A percentile compares a stretch with the other conserved stretches of the same genome.
These are phyloP conservation scores for Hirsutella rhossiliensis DNA, from an alignment of 2,329 filamentous ascomycete species.

Conservation along the genomic window DNA sequence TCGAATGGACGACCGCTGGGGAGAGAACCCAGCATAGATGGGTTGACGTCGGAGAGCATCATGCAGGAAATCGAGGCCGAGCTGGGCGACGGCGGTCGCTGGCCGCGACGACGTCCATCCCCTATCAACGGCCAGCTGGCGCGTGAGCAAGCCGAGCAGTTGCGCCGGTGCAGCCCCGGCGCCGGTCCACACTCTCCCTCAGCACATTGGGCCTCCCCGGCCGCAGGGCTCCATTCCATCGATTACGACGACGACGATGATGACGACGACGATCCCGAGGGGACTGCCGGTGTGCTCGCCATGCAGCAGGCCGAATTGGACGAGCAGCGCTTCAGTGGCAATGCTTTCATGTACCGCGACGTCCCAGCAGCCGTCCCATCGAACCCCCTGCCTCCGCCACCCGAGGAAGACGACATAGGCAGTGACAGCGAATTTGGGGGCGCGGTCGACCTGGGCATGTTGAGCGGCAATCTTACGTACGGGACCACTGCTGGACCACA, in stretches of 20 bases:
- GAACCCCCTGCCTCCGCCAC: conserved; percentile 30
- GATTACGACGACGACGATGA: conserved; percentile 23
- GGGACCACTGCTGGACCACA: conserved; percentile 33
- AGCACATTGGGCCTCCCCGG: too few species aligned
- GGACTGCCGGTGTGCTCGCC: conserved; percentile 69
- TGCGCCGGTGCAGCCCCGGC: conserved; percentile 16
- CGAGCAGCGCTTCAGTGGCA: conserved; percentile 36
- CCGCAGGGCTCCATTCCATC: conserved; percentile 36
- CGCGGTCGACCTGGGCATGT: conserved; percentile 57
- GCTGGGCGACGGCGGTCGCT: conserved; percentile 23
- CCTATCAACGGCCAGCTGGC: conserved; percentile 33
- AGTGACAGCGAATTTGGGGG: conserved; percentile 61
- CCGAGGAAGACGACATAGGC: conserved; percentile 34
- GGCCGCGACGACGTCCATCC: conserved; percentile 23
- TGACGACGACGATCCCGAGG: conserved; percentile 82
- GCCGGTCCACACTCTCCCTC: too few species aligned
- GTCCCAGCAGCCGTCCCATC: conserved; percentile 5
- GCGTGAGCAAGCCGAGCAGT: conserved; percentile 31
- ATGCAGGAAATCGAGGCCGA: conserved; percentile 48
- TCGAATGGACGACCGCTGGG: conserved; percentile 18
- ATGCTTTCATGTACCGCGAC: conserved; percentile 14
- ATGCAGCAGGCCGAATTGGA: conserved; percentile 79
- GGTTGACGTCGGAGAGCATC: conserved; percentile 36
- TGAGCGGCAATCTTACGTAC: conserved; percentile 50
- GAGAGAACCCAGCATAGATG: conserved; percentile 22